phyloP scores from a whole-genome alignment of 345 rosid species.

The Limnanthes douglasii region DNA sequence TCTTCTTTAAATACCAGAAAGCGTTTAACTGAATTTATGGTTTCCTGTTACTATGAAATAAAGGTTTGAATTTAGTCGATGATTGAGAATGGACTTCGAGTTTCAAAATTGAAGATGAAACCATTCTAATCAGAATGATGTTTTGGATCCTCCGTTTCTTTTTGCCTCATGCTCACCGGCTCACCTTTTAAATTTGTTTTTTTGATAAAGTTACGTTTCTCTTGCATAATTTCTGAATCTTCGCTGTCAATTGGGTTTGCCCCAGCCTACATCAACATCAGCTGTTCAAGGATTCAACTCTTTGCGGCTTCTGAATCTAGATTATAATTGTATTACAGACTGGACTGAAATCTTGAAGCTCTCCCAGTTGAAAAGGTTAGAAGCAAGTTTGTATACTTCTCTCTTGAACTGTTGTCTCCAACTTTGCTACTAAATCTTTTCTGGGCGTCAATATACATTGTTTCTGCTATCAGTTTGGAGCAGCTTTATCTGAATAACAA shows the following conservation, averaged over 20 bases:
- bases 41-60: no score
- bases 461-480: conserved; percentile 49
- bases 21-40: no score
- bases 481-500: conserved; percentile 79
- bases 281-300: conserved; percentile 41
- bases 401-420: background rate
- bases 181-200: no score
- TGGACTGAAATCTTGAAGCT: conserved; percentile 78
- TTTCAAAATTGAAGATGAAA: no score
- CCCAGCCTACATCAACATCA: conserved; percentile 33
- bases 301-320: conserved; percentile 75
- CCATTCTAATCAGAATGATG: background rate
- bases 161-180: background rate
- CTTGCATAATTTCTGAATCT: background rate
- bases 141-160: background rate
- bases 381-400: conserved; percentile 6
- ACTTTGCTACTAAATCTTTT: background rate
- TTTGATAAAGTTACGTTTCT: background rate
- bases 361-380: conserved; percentile 62
- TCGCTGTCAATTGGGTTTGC: background rate
- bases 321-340: conserved; percentile 62
- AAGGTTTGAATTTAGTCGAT: no score
- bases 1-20: no score
- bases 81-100: no score
- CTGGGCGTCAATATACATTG: background rate